Evolutionary conservation across 208 protist genomes (phyloP), one percentile per base, ranked within the genome.

Genomic region (Acanthamoeba sp.): DNA sequence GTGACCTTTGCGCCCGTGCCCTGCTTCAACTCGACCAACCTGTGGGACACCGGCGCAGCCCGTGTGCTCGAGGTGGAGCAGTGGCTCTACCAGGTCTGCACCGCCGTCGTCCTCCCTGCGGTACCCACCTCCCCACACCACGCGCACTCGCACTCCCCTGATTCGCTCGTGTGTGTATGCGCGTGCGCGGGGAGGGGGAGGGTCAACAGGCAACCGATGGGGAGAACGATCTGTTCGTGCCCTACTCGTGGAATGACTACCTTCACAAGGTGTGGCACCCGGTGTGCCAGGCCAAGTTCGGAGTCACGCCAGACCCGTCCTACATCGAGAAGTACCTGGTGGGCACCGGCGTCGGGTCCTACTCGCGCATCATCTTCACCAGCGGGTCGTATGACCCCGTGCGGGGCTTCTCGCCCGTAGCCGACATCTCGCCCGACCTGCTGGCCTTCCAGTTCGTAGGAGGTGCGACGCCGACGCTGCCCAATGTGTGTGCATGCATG

Each of bases 81-180:
- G 29, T 98, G 97, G 97, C 88, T 96, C 48, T 97, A 95, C 57
- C 97, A 97, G 87, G 36, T 66, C 9, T 98, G 97, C 93, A 98
- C 96, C 32, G 96, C 97, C 57, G 94, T 96, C 38, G 84, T 98
- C 10, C 69, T 96, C 36, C 95, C 95, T 10, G 93, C 97, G 14
- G 62, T 71, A 34, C 62, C n/a, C n/a, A n/a, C n/a, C n/a, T n/a
- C n/a, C n/a, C n/a, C 42, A 48, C 42, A 48, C 42, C 3, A 48
- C 42, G n/a, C n/a, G n/a, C n/a, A n/a, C n/a, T n/a, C n/a, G n/a
- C n/a, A n/a, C n/a, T n/a, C n/a, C n/a, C n/a, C n/a, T n/a, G n/a
- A n/a, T n/a, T n/a, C n/a, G n/a, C n/a, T n/a, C n/a, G n/a, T n/a
- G n/a, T n/a, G n/a, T n/a, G n/a, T n/a, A n/a, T n/a, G n/a, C n/a